These are phyloP conservation scores for Fraxinus velutina DNA, from an alignment of 305 asterid genomes.

Conservation along the genomic window DNA sequence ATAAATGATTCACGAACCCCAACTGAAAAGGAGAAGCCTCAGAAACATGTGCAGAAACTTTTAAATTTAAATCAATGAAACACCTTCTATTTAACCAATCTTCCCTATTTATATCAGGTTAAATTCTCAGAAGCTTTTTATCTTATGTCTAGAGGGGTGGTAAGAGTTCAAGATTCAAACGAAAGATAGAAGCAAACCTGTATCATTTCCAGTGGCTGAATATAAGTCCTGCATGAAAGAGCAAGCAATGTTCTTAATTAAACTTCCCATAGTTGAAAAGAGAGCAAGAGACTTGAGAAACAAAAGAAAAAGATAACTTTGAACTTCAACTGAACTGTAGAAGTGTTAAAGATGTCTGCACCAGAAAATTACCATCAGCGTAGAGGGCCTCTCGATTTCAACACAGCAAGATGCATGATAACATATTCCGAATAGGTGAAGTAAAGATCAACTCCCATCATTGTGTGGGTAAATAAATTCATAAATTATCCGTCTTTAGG, in stretches of 20 bases:
- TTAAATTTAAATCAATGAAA: not conserved
- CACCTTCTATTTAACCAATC: not conserved
- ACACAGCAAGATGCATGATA: not conserved
- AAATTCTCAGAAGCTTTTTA: not conserved
- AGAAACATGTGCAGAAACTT: not conserved
- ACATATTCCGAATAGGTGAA: not conserved
- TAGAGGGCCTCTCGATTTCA: not conserved
- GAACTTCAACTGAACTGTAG: not conserved
- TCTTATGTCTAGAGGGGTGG: constrained; percentile 1
- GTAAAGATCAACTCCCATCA: not conserved
- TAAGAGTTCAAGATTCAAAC: constrained; percentile 1
- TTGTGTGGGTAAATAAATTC: not conserved
- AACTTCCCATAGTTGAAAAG: constrained; percentile 15
- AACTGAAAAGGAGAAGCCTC: constrained; percentile 1
- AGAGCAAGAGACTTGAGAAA: constrained; percentile 5
- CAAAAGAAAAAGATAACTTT: not conserved
- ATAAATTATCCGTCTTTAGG: not conserved
- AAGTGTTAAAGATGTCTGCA: not conserved
- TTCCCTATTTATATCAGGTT: not conserved
- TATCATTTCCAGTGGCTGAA: constrained; percentile 52
- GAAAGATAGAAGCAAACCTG: constrained; percentile 51
- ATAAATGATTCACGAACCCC: not conserved
- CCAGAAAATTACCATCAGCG: not conserved
- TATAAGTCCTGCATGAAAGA: constrained; percentile 40
- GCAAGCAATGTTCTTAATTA: constrained; percentile 11